Evolutionary conservation across 78 protist genomes (phyloP).

Genomic region (slime mould (Dictyostelium discoideum)): dicty_2.7 NC_007088.5:510001-510500

Average conservation of each 20-base stretch:
- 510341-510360: not conserved
- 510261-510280: not conserved
- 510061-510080: not conserved
- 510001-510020: not conserved
- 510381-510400: not conserved
- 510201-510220: not conserved
- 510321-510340: not conserved
- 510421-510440: constrained; percentile 28
- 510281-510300: not conserved
- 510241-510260: constrained; percentile 7
- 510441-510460: constrained; percentile 58
- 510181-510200: constrained; percentile 1
- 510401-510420: constrained; percentile 59
- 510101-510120: not conserved
- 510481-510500: not conserved
- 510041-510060: constrained; percentile 15
- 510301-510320: constrained; percentile 12
- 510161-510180: not conserved
- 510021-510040: constrained; percentile 35
- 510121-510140: not conserved
- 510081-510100: not conserved
- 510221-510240: not conserved
- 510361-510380: constrained; percentile 40
- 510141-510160: not conserved
- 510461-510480: not conserved